Evolutionary conservation across 805 yeast genomes (phyloP).

Genomic region (Wickerhamomyces chambardii): DNA sequence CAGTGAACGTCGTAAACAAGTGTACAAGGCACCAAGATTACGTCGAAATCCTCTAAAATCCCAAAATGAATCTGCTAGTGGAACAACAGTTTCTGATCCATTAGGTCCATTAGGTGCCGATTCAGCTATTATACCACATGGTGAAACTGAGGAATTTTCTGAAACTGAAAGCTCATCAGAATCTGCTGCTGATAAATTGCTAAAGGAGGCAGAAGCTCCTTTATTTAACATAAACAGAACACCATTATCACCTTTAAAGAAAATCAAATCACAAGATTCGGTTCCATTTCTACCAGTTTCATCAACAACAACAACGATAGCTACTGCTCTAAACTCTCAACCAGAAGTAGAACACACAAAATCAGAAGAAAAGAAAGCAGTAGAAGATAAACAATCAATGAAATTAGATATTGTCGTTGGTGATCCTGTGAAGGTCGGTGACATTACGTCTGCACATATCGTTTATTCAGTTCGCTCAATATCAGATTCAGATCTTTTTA

Average conservation of each 20-base stretch:
- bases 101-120: constrained; percentile 22
- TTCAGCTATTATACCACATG: constrained; percentile 21
- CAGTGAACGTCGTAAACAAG: constrained; percentile 27
- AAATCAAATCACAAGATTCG: constrained; percentile 2
- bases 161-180: constrained; percentile 15
- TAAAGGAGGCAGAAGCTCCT: constrained; percentile 43
- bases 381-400: constrained; percentile 5
- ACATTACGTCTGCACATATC: constrained; percentile 79
- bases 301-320: constrained; percentile 6
- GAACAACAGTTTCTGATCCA: constrained; percentile 17
- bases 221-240: constrained; percentile 34
- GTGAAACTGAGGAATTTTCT: constrained; percentile 18
- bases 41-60: constrained; percentile 24
- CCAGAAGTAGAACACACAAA: constrained; percentile 1
- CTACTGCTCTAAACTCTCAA: background rate
- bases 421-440: constrained; percentile 90
- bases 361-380: constrained; percentile 2
- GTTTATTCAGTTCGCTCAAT: constrained; percentile 72
- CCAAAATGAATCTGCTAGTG: constrained; percentile 12
- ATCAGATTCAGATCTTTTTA: constrained; percentile 25
- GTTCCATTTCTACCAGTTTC: constrained; percentile 11
- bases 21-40: constrained; percentile 38
- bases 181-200: constrained; percentile 23
- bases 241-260: constrained; percentile 15
- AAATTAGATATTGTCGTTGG: constrained; percentile 65